phyloP scores from a whole-genome alignment of 371 early-diverging fungal species.

The Saksenaea oblongispora region DNA sequence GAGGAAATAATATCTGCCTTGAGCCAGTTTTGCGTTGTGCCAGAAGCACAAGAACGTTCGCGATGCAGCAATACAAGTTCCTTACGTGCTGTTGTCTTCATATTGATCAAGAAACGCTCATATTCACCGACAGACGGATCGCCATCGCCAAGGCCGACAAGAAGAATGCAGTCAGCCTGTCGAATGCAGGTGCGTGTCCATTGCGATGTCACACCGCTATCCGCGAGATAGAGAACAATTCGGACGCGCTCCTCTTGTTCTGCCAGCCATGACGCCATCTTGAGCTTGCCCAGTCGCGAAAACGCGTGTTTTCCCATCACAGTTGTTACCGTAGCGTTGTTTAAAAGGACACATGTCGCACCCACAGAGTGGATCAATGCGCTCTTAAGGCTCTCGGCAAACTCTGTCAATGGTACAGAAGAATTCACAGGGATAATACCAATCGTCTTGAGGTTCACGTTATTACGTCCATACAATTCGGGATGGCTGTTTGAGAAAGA shows the following conservation, averaged over 20 bases:
- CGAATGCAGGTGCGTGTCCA: slow-evolving; percentile 97
- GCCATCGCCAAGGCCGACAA: slow-evolving; percentile 90
- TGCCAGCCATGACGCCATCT: slow-evolving; percentile 88
- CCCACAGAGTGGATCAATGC: slow-evolving; percentile 76
- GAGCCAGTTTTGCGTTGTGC: slow-evolving; percentile 90
- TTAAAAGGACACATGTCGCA: slow-evolving; percentile 74
- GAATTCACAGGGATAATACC: slow-evolving; percentile 88
- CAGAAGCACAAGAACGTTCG: slow-evolving; percentile 73
- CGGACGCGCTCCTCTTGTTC: slow-evolving; percentile 90
- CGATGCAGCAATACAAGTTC: slow-evolving; percentile 91
- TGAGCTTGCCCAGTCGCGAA: slow-evolving; percentile 85
- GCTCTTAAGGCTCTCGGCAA: slow-evolving; percentile 79
- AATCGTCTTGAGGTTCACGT: slow-evolving; percentile 91
- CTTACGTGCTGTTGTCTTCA: slow-evolving; percentile 96
- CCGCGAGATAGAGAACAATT: slow-evolving; percentile 92
- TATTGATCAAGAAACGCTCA: slow-evolving; percentile 86
- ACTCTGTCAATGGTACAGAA: slow-evolving; percentile 84
- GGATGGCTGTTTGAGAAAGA: slow-evolving; percentile 19
- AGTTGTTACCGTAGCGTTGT: slow-evolving; percentile 76
- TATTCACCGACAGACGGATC: slow-evolving; percentile 90
- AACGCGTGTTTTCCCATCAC: slow-evolving; percentile 94
- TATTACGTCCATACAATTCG: slow-evolving; percentile 70
- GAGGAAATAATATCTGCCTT: slow-evolving; percentile 46
- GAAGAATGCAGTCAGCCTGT: slow-evolving; percentile 94
- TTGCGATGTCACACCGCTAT: slow-evolving; percentile 84